Evolutionary conservation across 2,329 filamentous ascomycete species (phyloP).

Genomic region (Penicillium sp.): DNA sequence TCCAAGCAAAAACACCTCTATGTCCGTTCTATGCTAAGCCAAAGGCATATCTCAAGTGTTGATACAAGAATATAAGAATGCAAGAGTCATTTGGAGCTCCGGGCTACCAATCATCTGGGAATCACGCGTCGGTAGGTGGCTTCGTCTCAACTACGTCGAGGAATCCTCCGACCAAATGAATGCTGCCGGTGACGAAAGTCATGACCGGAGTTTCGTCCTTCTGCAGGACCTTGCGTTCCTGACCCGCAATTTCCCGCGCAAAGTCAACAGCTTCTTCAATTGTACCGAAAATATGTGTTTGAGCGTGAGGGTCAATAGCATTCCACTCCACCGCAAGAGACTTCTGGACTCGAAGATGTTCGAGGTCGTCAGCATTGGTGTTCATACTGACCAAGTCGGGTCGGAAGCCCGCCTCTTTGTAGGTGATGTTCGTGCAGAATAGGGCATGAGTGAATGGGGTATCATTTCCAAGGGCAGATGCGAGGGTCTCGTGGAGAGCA

Average conservation of each 20-base stretch:
- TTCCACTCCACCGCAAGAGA: constrained; percentile 62
- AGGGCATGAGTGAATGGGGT: constrained; percentile 69
- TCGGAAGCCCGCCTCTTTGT: constrained; percentile 59
- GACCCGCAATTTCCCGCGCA: constrained; percentile 50
- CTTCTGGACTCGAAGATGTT: constrained; percentile 65
- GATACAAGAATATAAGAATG: constrained; percentile 27
- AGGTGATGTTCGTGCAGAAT: constrained; percentile 78
- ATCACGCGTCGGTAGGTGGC: constrained; percentile 20
- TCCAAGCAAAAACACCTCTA: constrained; percentile 25
- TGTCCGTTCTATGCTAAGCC: constrained; percentile 12
- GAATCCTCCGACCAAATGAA: constrained; percentile 79
- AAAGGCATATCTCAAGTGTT: constrained; percentile 22
- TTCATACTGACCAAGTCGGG: constrained; percentile 65
- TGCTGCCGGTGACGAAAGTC: constrained; percentile 76
- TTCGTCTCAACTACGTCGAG: constrained; percentile 67
- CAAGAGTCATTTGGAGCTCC: constrained; percentile 14
- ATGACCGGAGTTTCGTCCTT: constrained; percentile 51
- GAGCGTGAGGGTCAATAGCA: constrained; percentile 52
- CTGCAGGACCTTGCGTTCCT: constrained; percentile 29
- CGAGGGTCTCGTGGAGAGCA: constrained; percentile 61
- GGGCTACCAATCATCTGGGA: constrained; percentile 6
- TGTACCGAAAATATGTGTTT: constrained; percentile 61
- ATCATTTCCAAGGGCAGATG: constrained; percentile 38
- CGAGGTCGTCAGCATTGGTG: constrained; percentile 58
- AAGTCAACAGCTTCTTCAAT: constrained; percentile 68